These are phyloP conservation scores for Dactylonectria estremocensis DNA, from an alignment of 2,329 filamentous ascomycete species.

Conservation along the genomic window DNA sequence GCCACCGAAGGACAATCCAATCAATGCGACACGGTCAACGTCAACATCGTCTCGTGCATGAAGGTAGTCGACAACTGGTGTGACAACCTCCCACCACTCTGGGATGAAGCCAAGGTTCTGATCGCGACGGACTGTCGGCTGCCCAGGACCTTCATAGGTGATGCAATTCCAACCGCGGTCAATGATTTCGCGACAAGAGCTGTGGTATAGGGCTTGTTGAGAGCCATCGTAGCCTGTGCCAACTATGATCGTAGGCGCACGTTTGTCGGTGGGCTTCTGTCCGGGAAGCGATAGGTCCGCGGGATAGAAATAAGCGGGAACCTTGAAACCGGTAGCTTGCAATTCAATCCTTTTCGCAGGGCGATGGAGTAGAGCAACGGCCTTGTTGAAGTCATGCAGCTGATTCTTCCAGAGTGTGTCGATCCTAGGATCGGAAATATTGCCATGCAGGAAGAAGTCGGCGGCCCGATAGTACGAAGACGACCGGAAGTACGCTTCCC, in stretches of 20 bases:
- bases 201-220: constrained; percentile 60
- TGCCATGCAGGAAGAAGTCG: constrained; percentile 60
- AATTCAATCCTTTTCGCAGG: constrained; percentile 53
- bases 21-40: constrained; percentile 17
- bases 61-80: constrained; percentile 25
- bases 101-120: constrained; percentile 29
- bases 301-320: constrained; percentile 54
- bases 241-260: constrained; percentile 56
- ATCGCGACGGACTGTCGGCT: constrained; percentile 28
- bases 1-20: constrained; percentile 37
- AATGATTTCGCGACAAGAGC: constrained; percentile 51
- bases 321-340: constrained; percentile 48
- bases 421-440: constrained; percentile 58
- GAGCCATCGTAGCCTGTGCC: constrained; percentile 59
- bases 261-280: background rate
- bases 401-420: constrained; percentile 54
- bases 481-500: constrained; percentile 54
- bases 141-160: constrained; percentile 29
- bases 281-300: background rate
- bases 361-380: constrained; percentile 51
- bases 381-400: constrained; percentile 56
- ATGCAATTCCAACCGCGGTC: constrained; percentile 55
- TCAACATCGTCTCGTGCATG: constrained; percentile 21
- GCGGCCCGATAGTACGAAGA: constrained; percentile 60
- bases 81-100: constrained; percentile 31